A percentile compares a stretch with the other conserved stretches of the same genome.
Conservation (phyloP, 805 yeast genomes). For the Candida mattraensis region DNA sequence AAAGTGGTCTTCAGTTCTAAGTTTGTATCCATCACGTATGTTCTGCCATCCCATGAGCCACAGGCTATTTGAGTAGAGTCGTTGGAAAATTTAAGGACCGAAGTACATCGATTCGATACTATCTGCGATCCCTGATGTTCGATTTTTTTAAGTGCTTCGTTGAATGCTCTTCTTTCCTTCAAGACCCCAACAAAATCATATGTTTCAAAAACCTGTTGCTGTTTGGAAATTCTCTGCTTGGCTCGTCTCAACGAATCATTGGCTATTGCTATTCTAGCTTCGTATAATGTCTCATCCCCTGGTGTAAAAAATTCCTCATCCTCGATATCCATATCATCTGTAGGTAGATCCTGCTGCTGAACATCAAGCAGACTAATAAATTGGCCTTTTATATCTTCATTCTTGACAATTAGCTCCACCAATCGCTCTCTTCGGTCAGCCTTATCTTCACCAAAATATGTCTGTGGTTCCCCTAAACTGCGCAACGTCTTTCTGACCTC, state of each 20-base stretch:
- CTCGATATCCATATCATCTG: constrained; percentile 36
- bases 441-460: constrained; percentile 57
- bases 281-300: constrained; percentile 54
- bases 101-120: constrained; percentile 67
- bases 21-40: constrained; percentile 48
- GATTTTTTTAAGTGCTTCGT: constrained; percentile 30
- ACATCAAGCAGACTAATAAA: constrained; percentile 13
- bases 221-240: constrained; percentile 37
- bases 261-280: constrained; percentile 54
- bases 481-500: constrained; percentile 55
- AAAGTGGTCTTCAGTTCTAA: constrained; percentile 34
- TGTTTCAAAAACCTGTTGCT: constrained; percentile 29
- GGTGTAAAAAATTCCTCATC: constrained; percentile 88
- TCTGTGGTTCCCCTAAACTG: constrained; percentile 54
- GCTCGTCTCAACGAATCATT: constrained; percentile 50
- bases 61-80: constrained; percentile 46
- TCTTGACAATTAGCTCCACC: constrained; percentile 41
- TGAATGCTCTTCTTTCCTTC: constrained; percentile 15
- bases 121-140: constrained; percentile 68
- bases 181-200: constrained; percentile 30
- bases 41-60: constrained; percentile 84
- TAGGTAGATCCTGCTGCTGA: background rate
- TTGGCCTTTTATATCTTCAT: constrained; percentile 23
- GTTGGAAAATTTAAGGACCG: constrained; percentile 50
- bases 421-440: constrained; percentile 58